Conservation (phyloP, 768 basidiomycete genomes). For the Lentinula guzmanii region DNA sequence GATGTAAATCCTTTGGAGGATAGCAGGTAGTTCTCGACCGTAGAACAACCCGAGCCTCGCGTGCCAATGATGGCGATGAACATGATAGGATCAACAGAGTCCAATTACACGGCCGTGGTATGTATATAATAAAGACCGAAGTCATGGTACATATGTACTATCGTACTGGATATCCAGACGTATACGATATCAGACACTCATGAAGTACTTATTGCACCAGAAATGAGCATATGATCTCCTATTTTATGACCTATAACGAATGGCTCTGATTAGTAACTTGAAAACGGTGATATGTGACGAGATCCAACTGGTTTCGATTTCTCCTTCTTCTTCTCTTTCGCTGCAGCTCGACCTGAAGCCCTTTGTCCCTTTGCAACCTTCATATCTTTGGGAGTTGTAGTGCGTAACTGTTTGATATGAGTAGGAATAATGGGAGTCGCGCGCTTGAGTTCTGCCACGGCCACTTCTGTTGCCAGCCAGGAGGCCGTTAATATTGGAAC, state of each 20-base stretch:
- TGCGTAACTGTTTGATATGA: constrained; percentile 76
- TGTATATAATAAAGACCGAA: background rate
- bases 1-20: constrained; percentile 49
- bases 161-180: too few species aligned
- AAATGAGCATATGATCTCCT: too few species aligned
- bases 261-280: background rate
- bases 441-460: constrained; percentile 12
- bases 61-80: constrained; percentile 67
- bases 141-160: too few species aligned
- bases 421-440: constrained; percentile 50
- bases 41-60: constrained; percentile 53
- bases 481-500: constrained; percentile 56
- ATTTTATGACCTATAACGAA: too few species aligned
- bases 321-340: constrained; percentile 29
- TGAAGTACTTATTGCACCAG: too few species aligned
- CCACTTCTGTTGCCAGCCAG: constrained; percentile 45
- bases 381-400: constrained; percentile 77
- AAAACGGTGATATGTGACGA: too few species aligned
- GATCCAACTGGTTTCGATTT: constrained; percentile 5
- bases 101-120: background rate
- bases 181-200: too few species aligned
- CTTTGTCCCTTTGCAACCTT: constrained; percentile 59
- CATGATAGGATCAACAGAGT: constrained; percentile 30
- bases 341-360: constrained; percentile 39
- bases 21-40: constrained; percentile 54